phyloP scores from a whole-genome alignment of 768 basidiomycete species.

The Suillus paluster region DNA sequence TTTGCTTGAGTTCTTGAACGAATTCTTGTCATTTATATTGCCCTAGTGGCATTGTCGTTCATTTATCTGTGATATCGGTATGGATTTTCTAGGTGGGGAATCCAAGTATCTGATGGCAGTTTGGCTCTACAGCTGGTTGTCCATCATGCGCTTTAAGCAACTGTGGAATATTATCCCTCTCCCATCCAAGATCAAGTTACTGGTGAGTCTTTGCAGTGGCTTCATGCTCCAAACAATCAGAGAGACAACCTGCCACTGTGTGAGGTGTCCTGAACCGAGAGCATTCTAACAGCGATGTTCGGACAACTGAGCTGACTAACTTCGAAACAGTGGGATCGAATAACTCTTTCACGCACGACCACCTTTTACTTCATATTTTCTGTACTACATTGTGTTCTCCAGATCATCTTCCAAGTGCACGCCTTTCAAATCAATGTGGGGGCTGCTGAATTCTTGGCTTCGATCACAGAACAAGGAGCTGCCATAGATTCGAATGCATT shows the following conservation, averaged over 20 bases:
- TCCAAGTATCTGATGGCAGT: not conserved
- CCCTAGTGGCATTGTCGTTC: conserved; percentile 51
- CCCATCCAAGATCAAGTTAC: conserved; percentile 46
- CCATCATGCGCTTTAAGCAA: conserved; percentile 45
- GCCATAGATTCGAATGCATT: conserved; percentile 45
- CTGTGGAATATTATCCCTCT: conserved; percentile 43
- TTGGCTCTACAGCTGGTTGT: not conserved
- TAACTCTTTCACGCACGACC: conserved; percentile 71
- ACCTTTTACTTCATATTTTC: conserved; percentile 71
- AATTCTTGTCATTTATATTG: conserved; percentile 30
- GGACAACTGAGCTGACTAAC: not conserved
- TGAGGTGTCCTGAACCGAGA: not conserved
- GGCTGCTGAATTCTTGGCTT: conserved; percentile 56
- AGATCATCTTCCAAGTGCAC: conserved; percentile 68
- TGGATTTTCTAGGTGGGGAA: not conserved
- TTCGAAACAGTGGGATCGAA: conserved; percentile 60
- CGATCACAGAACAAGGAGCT: conserved; percentile 54
- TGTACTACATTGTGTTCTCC: conserved; percentile 64
- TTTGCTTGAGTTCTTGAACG: conserved; percentile 24
- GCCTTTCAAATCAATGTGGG: conserved; percentile 68
- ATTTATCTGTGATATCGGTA: conserved; percentile 23
- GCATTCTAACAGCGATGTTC: not conserved
- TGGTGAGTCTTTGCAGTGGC: conserved; percentile 43
- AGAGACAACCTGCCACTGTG: not conserved
- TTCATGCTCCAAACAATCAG: not conserved